Base-by-base conservation (phyloP, 2,329 filamentous ascomycete genomes). In the Aspergillus fischeri region DNA sequence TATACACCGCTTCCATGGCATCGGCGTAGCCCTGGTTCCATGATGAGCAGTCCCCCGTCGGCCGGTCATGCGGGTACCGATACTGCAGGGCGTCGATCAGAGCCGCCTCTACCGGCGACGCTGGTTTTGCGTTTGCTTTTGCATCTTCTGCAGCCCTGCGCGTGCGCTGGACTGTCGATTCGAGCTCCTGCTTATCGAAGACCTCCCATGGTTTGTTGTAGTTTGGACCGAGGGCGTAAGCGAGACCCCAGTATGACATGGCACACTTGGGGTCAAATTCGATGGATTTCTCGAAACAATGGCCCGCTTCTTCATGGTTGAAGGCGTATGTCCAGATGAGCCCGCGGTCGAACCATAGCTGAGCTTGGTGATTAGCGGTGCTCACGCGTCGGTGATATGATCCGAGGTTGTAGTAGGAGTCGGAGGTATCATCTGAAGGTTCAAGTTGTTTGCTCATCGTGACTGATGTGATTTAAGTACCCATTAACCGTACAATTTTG, bases 181-280 rank as follows among this genome's bases (percentile, higher is more conserved):
- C 71, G 4, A 87, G 75, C 61, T 92, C 89, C 0, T 76, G 71
- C 1, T 79, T 73, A 54, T 88, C 87, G 62, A 92, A 91, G 25
- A 84, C 79, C 28, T 84, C 81, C 90, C 90, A 92, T 0, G 89
- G 86, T 66, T 92, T 91, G 75, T 92, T 90, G 71, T 89, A 88
- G 67, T 93, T 92, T 3, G 90, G 89, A 0, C 89, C 90, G 0
- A 89, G 74, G 1, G 86, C 79, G 68, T 89, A 92, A 0, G 89
- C 73, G 4, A 76, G 61, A 1, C 74, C 74, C 74, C 74, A 77
- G 57, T 75, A 71, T 7, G 74, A 74, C 66, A 77, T 73, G 1
- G 73, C 69, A 56, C 72, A 77, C 17, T 58, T 56, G 9, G 64
- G 62, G 61, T 77, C 75, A 51, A 69, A 50, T 1, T 59, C 53